phyloP scores from a whole-genome alignment of 129 eudicot genomes.

The Oenanthe sinensis region DNA sequence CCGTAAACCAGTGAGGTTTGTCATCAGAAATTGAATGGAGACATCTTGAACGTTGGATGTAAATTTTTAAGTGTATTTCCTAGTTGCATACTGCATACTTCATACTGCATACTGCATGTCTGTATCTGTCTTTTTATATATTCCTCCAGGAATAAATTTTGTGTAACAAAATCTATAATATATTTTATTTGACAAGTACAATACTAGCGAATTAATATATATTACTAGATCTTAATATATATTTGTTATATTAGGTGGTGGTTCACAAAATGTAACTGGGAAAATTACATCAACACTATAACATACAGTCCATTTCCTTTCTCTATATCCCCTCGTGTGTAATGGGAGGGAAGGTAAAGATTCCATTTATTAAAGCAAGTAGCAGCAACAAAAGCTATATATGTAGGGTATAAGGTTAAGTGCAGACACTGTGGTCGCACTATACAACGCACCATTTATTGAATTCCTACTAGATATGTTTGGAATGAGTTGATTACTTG shows the following conservation, averaged over 20 bases:
- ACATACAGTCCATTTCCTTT: not conserved
- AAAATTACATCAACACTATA: not conserved
- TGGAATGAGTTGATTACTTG: constrained; percentile 24
- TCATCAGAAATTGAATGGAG: not conserved
- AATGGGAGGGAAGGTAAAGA: not conserved
- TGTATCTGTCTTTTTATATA: not conserved
- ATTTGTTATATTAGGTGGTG: not conserved
- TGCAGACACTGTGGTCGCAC: not conserved
- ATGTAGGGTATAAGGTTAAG: not conserved
- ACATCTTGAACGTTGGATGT: not conserved
- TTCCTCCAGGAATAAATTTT: not conserved
- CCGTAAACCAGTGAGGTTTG: not conserved
- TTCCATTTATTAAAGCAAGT: not conserved
- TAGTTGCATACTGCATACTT: not conserved
- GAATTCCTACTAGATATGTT: not conserved
- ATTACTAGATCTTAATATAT: not conserved
- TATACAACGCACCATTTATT: not conserved
- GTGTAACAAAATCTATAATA: not conserved
- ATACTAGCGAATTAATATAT: not conserved
- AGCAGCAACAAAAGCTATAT: not conserved
- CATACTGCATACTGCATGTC: not conserved
- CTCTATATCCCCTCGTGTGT: not conserved
- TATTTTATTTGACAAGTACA: not conserved
- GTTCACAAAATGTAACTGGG: not conserved
- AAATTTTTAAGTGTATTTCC: not conserved